These are phyloP conservation scores for Solioccasus polychromus DNA, from an alignment of 768 basidiomycete genomes.

Conservation along the genomic window DNA sequence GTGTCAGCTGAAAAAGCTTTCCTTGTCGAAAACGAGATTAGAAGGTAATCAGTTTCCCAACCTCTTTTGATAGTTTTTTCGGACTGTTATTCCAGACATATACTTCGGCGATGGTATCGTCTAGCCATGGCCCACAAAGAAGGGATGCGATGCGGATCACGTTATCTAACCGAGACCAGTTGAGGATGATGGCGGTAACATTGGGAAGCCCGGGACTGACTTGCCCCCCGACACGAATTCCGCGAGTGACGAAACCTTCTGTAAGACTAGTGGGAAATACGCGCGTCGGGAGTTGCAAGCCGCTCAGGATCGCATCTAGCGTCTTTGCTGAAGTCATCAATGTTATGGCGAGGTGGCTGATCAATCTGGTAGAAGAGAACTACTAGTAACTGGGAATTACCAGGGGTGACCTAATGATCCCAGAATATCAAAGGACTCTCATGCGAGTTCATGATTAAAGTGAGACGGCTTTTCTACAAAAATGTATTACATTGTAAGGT, in stretches of 20 bases:
- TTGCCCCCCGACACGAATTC: slow-evolving; percentile 17
- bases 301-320: slow-evolving; percentile 10
- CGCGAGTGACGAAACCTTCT: neutral
- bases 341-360: too few species aligned
- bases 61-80: slow-evolving; percentile 38
- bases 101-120: slow-evolving; percentile 46
- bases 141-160: slow-evolving; percentile 52
- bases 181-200: slow-evolving; percentile 57
- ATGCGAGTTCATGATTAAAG: neutral
- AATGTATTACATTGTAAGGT: slow-evolving; percentile 6
- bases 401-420: too few species aligned
- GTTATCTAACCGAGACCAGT: slow-evolving; percentile 67
- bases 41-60: slow-evolving; percentile 25
- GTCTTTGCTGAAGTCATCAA: slow-evolving; percentile 8
- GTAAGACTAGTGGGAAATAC: slow-evolving; percentile 20
- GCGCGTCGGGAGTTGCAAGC: slow-evolving; percentile 13
- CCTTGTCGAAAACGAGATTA: too few species aligned
- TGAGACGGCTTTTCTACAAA: slow-evolving; percentile 18
- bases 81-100: slow-evolving; percentile 67
- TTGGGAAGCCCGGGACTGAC: slow-evolving; percentile 38
- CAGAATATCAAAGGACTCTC: too few species aligned
- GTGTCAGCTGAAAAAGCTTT: neutral
- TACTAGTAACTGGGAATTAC: too few species aligned
- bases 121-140: slow-evolving; percentile 47
- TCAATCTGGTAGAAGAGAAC: too few species aligned